These are phyloP conservation scores for Dioscorea dumetorum DNA, from an alignment of 106 monocot species.

Conservation along the genomic window DNA sequence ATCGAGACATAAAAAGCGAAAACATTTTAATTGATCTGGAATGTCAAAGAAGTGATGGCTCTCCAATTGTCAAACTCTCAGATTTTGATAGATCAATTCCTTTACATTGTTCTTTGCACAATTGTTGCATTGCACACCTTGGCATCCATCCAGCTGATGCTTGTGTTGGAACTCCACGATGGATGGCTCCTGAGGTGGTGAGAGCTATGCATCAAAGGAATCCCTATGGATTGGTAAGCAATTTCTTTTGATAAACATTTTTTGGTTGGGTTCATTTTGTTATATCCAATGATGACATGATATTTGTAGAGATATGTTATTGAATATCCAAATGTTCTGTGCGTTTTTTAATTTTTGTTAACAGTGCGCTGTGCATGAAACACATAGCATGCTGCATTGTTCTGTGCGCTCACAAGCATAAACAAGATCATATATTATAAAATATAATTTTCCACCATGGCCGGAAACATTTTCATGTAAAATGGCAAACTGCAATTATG, in stretches of 20 bases:
- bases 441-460: no score
- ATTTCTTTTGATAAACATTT: background rate
- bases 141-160: constrained; percentile 78
- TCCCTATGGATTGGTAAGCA: constrained; percentile 75
- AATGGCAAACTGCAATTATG: no score
- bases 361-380: no score
- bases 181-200: constrained; percentile 98
- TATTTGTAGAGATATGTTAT: no score
- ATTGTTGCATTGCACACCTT: constrained; percentile 84
- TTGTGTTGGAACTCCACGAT: constrained; percentile 93
- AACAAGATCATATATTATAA: no score
- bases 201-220: constrained; percentile 63
- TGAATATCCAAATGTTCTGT: no score
- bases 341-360: no score
- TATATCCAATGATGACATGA: no score
- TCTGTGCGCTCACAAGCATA: no score
- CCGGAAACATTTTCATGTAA: no score
- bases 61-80: constrained; percentile 78
- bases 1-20: constrained; percentile 95
- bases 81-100: constrained; percentile 97
- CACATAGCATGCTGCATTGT: no score
- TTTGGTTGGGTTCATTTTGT: no score
- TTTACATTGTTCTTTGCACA: constrained; percentile 55
- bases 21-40: constrained; percentile 85
- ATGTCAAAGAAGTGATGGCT: constrained; percentile 41